These are phyloP conservation scores for Domatiomyces globalis DNA, from an alignment of 2,329 filamentous ascomycete genomes.

Conservation along the genomic window DNA sequence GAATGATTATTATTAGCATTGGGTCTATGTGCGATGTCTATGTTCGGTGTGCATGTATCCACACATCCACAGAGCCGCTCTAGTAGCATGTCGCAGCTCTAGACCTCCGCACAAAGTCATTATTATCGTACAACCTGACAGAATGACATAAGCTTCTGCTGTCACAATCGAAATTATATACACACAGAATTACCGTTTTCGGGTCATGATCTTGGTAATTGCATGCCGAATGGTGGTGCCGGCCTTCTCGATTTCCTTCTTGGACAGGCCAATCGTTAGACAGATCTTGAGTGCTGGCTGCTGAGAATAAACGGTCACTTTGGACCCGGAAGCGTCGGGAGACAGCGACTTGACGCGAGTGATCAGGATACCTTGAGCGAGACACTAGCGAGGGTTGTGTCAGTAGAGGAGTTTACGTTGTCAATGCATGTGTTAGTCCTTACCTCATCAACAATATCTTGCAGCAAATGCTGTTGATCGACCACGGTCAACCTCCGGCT, in stretches of 20 bases:
- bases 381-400: conserved; percentile 39
- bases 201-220: conserved; percentile 75
- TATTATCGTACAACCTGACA: too few relatives aligned
- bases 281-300: conserved; percentile 76
- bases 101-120: too few relatives aligned
- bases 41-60: too few relatives aligned
- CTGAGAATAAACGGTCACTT: conserved; percentile 54
- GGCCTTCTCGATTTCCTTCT: conserved; percentile 92
- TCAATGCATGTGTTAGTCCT: too few relatives aligned
- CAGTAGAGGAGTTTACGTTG: conserved; percentile 50
- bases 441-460: conserved; percentile 96
- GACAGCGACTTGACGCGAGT: conserved; percentile 72
- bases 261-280: conserved; percentile 70
- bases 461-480: conserved; percentile 72
- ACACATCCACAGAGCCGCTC: too few relatives aligned
- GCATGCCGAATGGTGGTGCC: conserved; percentile 78
- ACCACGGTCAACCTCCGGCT: conserved; percentile 52
- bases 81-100: too few relatives aligned
- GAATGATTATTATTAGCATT: too few relatives aligned
- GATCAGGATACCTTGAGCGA: conserved; percentile 79
- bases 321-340: conserved; percentile 45
- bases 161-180: too few relatives aligned
- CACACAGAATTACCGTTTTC: conserved; percentile 27
- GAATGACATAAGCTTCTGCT: too few relatives aligned
- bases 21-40: too few relatives aligned